Evolutionary conservation across 192 early-diverging fungal genomes (phyloP).

Genomic region (Coemansia sp.): DNA sequence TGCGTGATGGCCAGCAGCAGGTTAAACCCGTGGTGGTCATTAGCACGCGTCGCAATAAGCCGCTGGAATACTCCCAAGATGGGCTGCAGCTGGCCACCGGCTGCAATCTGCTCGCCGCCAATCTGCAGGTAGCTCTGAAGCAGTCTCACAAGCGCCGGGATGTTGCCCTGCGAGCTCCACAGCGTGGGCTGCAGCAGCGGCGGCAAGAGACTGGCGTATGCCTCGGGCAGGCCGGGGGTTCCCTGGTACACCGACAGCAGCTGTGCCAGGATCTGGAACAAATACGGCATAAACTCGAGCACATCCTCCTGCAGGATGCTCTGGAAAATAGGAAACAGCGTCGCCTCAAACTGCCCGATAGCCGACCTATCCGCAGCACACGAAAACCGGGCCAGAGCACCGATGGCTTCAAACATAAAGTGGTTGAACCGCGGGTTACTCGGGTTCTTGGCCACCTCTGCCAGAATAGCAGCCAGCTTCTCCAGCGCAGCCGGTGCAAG

Average conservation of each 20-base stretch:
- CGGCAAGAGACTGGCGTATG: conserved; percentile 70
- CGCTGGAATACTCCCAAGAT: conserved; percentile 95
- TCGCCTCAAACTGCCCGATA: conserved; percentile 76
- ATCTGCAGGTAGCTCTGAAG: conserved; percentile 82
- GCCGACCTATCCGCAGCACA: conserved; percentile 66
- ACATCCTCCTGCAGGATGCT: conserved; percentile 81
- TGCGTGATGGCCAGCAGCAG: conserved; percentile 75
- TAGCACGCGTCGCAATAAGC: conserved; percentile 74
- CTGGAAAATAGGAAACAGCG: conserved; percentile 88
- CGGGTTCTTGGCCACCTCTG: conserved; percentile 87
- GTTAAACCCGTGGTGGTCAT: conserved; percentile 84
- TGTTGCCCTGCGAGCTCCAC: conserved; percentile 87
- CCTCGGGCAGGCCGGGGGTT: conserved; percentile 57
- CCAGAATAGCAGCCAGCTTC: conserved; percentile 74
- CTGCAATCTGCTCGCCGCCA: conserved; percentile 65
- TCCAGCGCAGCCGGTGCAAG: conserved; percentile 68
- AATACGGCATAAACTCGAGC: conserved; percentile 92
- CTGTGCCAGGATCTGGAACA: conserved; percentile 93
- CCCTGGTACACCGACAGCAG: conserved; percentile 73
- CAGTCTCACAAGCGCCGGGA: conserved; percentile 89
- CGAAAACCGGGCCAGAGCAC: conserved; percentile 78
- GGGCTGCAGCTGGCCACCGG: conserved; percentile 67
- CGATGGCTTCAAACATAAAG: conserved; percentile 92
- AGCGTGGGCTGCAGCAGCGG: conserved; percentile 79
- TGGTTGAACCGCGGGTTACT: conserved; percentile 98